Percentiles rank a stretch among this genome's conserved stretches.
Evolutionary conservation across 2,329 filamentous ascomycete species (phyloP).

Genomic region (Akanthomyces lecanii): DNA sequence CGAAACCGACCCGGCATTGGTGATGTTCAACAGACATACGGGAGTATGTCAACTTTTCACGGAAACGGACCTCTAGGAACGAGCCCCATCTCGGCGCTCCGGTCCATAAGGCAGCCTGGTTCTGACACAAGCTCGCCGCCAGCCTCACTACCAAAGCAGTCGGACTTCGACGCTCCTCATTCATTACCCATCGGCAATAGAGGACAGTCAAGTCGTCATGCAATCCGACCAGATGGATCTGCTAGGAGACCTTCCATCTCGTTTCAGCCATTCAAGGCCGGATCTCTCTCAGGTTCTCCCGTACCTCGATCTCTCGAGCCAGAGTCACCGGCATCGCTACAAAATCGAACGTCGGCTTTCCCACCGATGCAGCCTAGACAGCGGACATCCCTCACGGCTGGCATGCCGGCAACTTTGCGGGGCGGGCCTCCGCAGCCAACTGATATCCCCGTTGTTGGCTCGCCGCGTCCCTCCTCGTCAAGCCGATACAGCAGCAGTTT

Average conservation of each 20-base stretch:
- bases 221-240: slow-evolving; percentile 44
- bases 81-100: slow-evolving; percentile 80
- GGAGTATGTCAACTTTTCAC: slow-evolving; percentile 85
- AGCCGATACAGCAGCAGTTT: slow-evolving; percentile 93
- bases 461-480: slow-evolving; percentile 73
- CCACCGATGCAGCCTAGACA: slow-evolving; percentile 56
- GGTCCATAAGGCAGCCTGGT: slow-evolving; percentile 59
- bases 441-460: slow-evolving; percentile 65
- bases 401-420: slow-evolving; percentile 69
- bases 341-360: slow-evolving; percentile 44
- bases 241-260: slow-evolving; percentile 76
- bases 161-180: slow-evolving; percentile 44
- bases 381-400: slow-evolving; percentile 67
- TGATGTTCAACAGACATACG: slow-evolving; percentile 76
- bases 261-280: slow-evolving; percentile 94
- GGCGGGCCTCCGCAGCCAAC: slow-evolving; percentile 59
- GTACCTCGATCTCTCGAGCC: slow-evolving; percentile 45
- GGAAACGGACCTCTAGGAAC: slow-evolving; percentile 73
- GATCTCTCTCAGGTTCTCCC: slow-evolving; percentile 87
- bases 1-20: slow-evolving; percentile 42
- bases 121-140: slow-evolving; percentile 60
- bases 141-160: slow-evolving; percentile 45
- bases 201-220: slow-evolving; percentile 29
- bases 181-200: slow-evolving; percentile 50
- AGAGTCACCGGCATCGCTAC: slow-evolving; percentile 53